Conservation (phyloP, 108 stramenopile genomes). For the Skeletonema grethae region DNA sequence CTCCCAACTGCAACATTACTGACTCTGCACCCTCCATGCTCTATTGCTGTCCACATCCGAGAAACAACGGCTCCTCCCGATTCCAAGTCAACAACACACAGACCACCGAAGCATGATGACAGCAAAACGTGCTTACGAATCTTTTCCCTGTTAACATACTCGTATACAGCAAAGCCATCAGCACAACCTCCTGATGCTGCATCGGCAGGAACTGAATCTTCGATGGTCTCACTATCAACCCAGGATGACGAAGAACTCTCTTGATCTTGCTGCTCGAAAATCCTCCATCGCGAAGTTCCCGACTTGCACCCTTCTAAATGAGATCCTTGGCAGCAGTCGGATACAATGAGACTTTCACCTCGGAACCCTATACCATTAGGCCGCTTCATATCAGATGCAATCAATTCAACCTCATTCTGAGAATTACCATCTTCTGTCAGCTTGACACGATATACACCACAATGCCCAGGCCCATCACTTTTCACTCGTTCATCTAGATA, state of each 20-base stretch:
- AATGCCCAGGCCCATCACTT: constrained; percentile 1
- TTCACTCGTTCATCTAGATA: constrained; percentile 3
- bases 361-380: background rate
- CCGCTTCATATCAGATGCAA: constrained; percentile 4
- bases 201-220: background rate
- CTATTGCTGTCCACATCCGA: background rate
- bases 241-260: background rate
- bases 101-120: background rate
- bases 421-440: background rate
- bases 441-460: constrained; percentile 8
- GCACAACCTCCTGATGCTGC: background rate
- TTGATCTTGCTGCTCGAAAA: background rate
- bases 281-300: constrained; percentile 4
- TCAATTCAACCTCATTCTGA: background rate
- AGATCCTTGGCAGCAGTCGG: constrained; percentile 9
- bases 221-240: background rate
- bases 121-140: background rate
- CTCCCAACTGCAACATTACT: constrained; percentile 6
- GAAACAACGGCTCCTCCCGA: background rate
- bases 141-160: background rate
- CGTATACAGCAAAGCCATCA: background rate
- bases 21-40: background rate
- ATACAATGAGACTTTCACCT: background rate
- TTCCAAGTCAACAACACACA: background rate
- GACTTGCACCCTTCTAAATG: background rate